Conservation (phyloP, 106 monocot genomes). For the Posidonia australis region DNA sequence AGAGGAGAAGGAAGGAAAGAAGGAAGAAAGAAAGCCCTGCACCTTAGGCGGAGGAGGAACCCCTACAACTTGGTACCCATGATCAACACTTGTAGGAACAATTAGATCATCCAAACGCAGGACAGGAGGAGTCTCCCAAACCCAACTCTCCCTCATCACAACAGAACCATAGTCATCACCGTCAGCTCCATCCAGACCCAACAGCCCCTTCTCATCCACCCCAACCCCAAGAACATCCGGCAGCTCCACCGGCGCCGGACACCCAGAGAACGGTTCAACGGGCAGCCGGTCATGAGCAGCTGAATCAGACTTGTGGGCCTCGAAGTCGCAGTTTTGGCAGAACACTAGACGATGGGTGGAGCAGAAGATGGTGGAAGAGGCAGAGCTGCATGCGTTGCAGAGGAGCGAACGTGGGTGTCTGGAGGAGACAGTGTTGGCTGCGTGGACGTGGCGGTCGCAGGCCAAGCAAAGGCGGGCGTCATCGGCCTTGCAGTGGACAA, state of each 20-base stretch:
- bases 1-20: background rate
- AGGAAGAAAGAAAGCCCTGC: background rate
- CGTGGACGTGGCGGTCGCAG: slow-evolving; percentile 64
- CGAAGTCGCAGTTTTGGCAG: slow-evolving; percentile 43
- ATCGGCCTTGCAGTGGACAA: slow-evolving; percentile 5
- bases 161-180: slow-evolving; percentile 15
- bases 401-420: slow-evolving; percentile 41
- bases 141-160: slow-evolving; percentile 20
- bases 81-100: slow-evolving; percentile 29
- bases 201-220: slow-evolving; percentile 17
- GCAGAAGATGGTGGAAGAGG: slow-evolving; percentile 31
- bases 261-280: slow-evolving; percentile 50
- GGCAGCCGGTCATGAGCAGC: slow-evolving; percentile 22
- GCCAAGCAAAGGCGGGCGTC: slow-evolving; percentile 6
- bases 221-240: slow-evolving; percentile 20
- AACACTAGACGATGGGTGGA: slow-evolving; percentile 20
- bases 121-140: slow-evolving; percentile 31
- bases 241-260: slow-evolving; percentile 35
- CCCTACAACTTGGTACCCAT: slow-evolving; percentile 36
- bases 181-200: background rate
- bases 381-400: slow-evolving; percentile 35
- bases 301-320: slow-evolving; percentile 9
- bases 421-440: slow-evolving; percentile 55
- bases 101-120: slow-evolving; percentile 43
- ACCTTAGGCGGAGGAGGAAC: slow-evolving; percentile 44